Base-by-base conservation (phyloP, 2,329 filamentous ascomycete genomes). In the Fusarium newnesense region DNA sequence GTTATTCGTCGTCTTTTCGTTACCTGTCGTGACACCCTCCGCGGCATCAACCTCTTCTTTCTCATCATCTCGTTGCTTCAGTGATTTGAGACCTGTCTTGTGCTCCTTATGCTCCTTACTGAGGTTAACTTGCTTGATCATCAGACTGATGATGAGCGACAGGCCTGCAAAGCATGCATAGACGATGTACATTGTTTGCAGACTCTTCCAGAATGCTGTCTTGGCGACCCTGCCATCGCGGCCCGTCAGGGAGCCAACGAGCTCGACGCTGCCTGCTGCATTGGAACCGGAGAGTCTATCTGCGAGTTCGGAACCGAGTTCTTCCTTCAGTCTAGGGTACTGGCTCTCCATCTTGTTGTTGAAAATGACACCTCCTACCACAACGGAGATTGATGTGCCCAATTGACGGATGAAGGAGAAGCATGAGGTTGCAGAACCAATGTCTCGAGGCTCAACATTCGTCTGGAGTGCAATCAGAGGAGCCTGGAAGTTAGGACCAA, bases 311-410 rank as follows among this genome's bases (percentile, higher is more conserved):
- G 81, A 81, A 1, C 87, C 87, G 0, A 93, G 84, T 8, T 86
- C 80, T 36, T 81, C 75, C 28, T 82, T 80, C 36, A 93, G 85
- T 13, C 78, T 77, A 8, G 82, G 77, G 34, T 86, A 84, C 74
- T 90, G 87, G 52, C 84, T 84, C 72, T 89, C 82, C 90, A 94
- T 93, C 67, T 87, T 84, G 79, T 95, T 95, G 81, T 94, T 91
- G 83, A 95, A 95, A 42, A 95, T 87, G 50, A 94, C 92, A n/a
- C 92, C 90, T 30, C 93, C 93, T 43, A 95, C 85, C 4, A 94
- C 92, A 59, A 94, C 87, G 1, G 90, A 91, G 26, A 91, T 87
- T 5, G 90, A 87, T 0, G 90, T 93, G 15, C 90, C 91, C 7
- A 95, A 83, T 74, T 93, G 92, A 26, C 93, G 89, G 12, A 91